Evolutionary conservation across 441 rosid genomes (phyloP).

Genomic region (Sinapis alba): DNA sequence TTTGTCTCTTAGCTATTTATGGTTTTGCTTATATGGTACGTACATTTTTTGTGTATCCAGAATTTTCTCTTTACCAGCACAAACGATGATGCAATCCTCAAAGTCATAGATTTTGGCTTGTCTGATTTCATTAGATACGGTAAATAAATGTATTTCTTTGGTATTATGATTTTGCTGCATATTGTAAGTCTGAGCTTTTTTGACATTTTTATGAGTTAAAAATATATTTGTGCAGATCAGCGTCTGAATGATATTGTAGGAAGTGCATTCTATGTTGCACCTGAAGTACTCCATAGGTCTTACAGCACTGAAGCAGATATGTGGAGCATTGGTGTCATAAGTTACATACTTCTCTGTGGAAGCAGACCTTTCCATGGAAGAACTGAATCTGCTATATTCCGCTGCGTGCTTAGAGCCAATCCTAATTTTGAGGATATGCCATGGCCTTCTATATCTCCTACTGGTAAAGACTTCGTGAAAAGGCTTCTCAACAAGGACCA

Average conservation of each 20-base stretch:
- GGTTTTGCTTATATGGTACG: too few relatives aligned
- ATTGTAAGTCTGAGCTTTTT: background rate
- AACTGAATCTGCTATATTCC: constrained; percentile 73
- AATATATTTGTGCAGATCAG: constrained; percentile 48
- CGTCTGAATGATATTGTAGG: constrained; percentile 74
- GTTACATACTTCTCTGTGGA: constrained; percentile 70
- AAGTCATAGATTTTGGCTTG: constrained; percentile 73
- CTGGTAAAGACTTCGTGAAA: constrained; percentile 65
- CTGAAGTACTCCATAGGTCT: constrained; percentile 73
- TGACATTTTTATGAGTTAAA: background rate
- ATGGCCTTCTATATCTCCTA: constrained; percentile 64
- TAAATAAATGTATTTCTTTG: constrained; percentile 35
- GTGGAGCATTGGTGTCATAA: constrained; percentile 74
- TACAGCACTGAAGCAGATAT: constrained; percentile 72
- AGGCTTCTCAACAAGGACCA: constrained; percentile 70
- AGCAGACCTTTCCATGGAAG: constrained; percentile 74
- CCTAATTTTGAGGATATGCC: constrained; percentile 69
- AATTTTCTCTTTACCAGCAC: constrained; percentile 67
- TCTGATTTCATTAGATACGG: constrained; percentile 67
- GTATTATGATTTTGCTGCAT: background rate
- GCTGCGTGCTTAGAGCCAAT: constrained; percentile 67
- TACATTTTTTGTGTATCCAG: constrained; percentile 48
- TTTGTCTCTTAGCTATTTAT: background rate
- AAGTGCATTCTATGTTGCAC: constrained; percentile 73
- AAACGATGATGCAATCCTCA: constrained; percentile 61